Base-by-base conservation (phyloP, 331 rosid genomes). In the Malus hybrid region DNA sequence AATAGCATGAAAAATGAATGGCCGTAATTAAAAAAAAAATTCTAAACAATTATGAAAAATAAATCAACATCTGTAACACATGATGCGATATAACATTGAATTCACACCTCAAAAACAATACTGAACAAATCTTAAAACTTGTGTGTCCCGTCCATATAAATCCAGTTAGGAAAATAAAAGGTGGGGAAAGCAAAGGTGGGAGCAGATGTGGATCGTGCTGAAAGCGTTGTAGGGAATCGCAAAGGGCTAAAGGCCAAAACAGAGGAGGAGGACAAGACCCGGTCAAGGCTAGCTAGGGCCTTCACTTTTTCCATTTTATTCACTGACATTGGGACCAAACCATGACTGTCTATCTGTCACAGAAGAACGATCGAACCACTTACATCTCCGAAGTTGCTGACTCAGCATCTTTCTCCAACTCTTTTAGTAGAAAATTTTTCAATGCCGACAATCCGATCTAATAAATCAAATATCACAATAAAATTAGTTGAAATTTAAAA, bases 351-450 rank as follows among this genome's bases (percentile, higher is more conserved):
- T 11, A 29, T 42, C 34, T 22, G 56, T 42, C 73, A 15, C 75
- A 14, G 42, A 12, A 22, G 74, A 10, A 60, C 85, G 84, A 7
- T 34, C 80, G 78, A 34, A 34, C 42, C 22, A 9, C 82, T 84
- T 84, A 29, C 80, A 6, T 9, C 44, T 34, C 10, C 10, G 42
- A 34, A 7, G 0, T 34, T 34, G 42, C 42, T 34, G 10, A 34
- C 42, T 34, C 42, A 7, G 42, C 42, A 34, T 34, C 42, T 33
- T 34, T 34, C 42, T 34, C 42, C 42, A 36, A 36, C 10, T 36
- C 10, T 36, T 36, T 36, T 36, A 36, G 10, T 36, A 36, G 42
- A 36, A 7, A 36, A 36, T 7, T 36, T 36, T 36, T 36, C 42
- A 36, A 36, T 36, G 10, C 0, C 42, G 3, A 36, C 0, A 36